Conservation (phyloP, 75 land plant species). For the Isoetes taiwanensis region DNA sequence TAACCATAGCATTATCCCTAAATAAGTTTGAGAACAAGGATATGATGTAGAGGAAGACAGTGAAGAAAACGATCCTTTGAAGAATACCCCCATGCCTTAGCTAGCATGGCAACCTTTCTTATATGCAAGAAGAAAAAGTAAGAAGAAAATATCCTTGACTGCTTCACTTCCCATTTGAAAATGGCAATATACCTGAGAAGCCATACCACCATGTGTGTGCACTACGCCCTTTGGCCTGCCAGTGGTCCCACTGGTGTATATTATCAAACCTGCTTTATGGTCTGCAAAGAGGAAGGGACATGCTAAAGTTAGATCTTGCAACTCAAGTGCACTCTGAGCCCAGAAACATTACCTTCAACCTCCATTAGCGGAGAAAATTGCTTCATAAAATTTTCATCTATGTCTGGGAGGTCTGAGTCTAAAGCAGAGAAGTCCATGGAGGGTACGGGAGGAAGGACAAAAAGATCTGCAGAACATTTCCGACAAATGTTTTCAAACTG, state of each 20-base stretch:
- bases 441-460: slow-evolving; percentile 51
- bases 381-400: slow-evolving; percentile 1
- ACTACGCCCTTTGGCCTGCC: slow-evolving; percentile 99
- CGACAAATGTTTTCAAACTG: slow-evolving; percentile 49
- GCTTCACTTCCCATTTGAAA: too few species aligned
- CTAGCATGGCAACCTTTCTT: slow-evolving; percentile 70
- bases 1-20: not conserved
- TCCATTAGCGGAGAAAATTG: slow-evolving; percentile 14
- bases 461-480: slow-evolving; percentile 45
- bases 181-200: slow-evolving; percentile 94
- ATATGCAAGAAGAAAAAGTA: too few species aligned
- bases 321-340: slow-evolving; percentile 4
- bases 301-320: not conserved
- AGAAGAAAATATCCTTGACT: too few species aligned
- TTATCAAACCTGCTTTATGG: slow-evolving; percentile 64
- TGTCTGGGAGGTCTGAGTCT: not conserved
- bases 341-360: slow-evolving; percentile 16
- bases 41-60: slow-evolving; percentile 96
- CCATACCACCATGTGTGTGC: slow-evolving; percentile 74
- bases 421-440: not conserved
- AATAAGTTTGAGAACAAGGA: slow-evolving; percentile 31
- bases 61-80: slow-evolving; percentile 68
- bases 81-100: slow-evolving; percentile 85
- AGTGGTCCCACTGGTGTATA: slow-evolving; percentile 98
- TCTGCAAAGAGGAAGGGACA: slow-evolving; percentile 18